phyloP scores from a whole-genome alignment of 1,284 basidiomycete genomes.

The Trametes sp. region DNA sequence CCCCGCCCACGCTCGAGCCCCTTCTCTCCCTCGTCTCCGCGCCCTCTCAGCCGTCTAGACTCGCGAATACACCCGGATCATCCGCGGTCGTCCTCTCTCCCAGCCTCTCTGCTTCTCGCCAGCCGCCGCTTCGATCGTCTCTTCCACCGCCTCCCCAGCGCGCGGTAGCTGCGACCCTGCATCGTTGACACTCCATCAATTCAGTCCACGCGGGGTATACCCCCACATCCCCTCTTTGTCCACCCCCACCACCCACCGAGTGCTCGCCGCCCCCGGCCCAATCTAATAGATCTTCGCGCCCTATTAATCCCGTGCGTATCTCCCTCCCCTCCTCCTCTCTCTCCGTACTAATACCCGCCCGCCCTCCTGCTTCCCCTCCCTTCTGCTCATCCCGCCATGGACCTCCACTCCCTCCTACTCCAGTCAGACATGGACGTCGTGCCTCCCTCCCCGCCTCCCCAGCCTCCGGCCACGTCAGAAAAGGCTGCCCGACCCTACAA shows the following conservation, averaged over 20 bases:
- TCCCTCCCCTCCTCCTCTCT: constrained; percentile 10
- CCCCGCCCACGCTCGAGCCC: constrained; percentile 11
- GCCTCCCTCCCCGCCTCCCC: constrained; percentile 28
- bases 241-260: constrained; percentile 21
- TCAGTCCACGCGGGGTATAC: constrained; percentile 30
- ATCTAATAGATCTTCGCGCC: constrained; percentile 28
- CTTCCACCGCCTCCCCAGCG: constrained; percentile 19
- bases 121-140: constrained; percentile 20
- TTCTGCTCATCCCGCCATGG: constrained; percentile 23
- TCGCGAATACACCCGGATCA: constrained; percentile 29
- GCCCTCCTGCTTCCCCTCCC: constrained; percentile 11
- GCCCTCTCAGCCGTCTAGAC: constrained; percentile 7
- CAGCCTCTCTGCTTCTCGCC: constrained; percentile 17
- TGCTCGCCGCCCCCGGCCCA: constrained; percentile 27
- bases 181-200: constrained; percentile 23
- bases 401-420: constrained; percentile 27
- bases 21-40: constrained; percentile 15
- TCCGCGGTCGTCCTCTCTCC: constrained; percentile 26
- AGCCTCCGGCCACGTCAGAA: constrained; percentile 45
- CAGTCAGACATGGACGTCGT: constrained; percentile 32
- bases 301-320: constrained; percentile 25
- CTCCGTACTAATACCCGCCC: constrained; percentile 30
- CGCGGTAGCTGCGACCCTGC: constrained; percentile 23
- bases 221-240: constrained; percentile 25
- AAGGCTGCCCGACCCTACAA: constrained; percentile 89